Evolutionary conservation across 2,329 filamentous ascomycete genomes (phyloP), one percentile per base, ranked within the genome.

Genomic region (Penicillium italicum): DNA sequence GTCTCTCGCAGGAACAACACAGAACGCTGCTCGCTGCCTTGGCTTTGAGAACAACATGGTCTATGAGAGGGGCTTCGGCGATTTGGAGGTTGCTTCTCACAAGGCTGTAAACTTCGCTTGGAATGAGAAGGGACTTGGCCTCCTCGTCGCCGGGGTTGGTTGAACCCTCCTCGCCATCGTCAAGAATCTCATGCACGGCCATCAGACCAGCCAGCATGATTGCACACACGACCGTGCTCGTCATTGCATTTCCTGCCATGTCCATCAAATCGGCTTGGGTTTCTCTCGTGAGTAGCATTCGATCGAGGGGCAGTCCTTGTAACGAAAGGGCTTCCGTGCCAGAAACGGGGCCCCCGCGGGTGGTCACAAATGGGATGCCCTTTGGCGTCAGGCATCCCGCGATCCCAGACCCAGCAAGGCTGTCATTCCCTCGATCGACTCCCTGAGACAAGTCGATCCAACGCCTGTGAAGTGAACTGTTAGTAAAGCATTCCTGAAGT

Each of bases 221-320:
- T 1, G 82, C 78, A 3, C 85, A 87, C 10, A 91, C 83, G 0
- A 91, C 86, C 0, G 89, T 88, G 0, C 84, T 84, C 1, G 82
- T 85, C 89, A 93, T 93, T 0, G 89, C 89, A 68, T 94, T 93
- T 0, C 89, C 89, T 2, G 87, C 88, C 2, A 93, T 74, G 60
- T 91, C 84, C 59, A 86, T 83, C 2, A 90, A 75, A 18, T 91
- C 76, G 1, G 74, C 70, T 44, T 85, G 78, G 0, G 79, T 81
- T 63, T 92, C 85, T 9, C 80, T 80, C 0, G 82, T 85, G n/a
- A 91, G 77, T 0, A 84, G 74, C 11, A 92, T 74, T 46, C 80
- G 79, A 51, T 85, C 74, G 1, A 86, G 69, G 0, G 87, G 86
- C 46, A 92, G 76, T 1, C 89, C 89, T 62, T 92, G 89, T 5